Base-by-base conservation (phyloP, 441 rosid genomes). In the Hura crepitans region DNA sequence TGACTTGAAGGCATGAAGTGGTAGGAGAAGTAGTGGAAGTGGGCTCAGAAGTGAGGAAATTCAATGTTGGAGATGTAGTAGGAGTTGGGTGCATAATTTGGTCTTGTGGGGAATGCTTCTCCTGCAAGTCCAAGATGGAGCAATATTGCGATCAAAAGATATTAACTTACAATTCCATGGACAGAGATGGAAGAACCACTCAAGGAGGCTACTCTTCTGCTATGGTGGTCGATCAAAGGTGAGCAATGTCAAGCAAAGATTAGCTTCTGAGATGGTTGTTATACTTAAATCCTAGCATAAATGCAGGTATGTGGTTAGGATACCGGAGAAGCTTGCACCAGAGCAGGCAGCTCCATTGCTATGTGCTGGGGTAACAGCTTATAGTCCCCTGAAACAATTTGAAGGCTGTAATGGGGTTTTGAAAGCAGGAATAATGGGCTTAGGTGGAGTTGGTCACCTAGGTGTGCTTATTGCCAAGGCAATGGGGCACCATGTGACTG, bases 401-500 rank as follows among this genome's bases (percentile, higher is more conserved):
- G 50, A 23, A 11, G 65, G 58, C 42, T 51, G 27, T 18, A 33
- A 55, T 9, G 72, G 73, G 50, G 76, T 43, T 23, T 23, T 80
- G 11, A 77, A 62, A 53, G 84, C 71, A 18, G 80, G 83, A 30
- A 79, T 84, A 65, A 43, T 84, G 65, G 87, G 84, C 9, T 70
- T 84, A 28, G 88, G 85, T 0, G 84, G 86, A 61, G 86, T 86
- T 13, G 90, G 85, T 2, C 86, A 86, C 70, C 20, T 80, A 66
- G 86, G 76, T 20, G 83, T 84, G 25, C 69, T 75, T 20, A 77
- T 81, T 53, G 86, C 86, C 0, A 82, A 81, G 61, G 90, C 82
- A 45, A 80, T 77, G 84, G 85, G 80, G 37, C 88, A 80, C 69
- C 84, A 81, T 20, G 83, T 82, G 59, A 84, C 85, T 2, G 81